Evolutionary conservation across 2,329 filamentous ascomycete species (phyloP), one percentile per base, ranked within the genome.

Genomic region (Chaetomiaceae sp.): DNA sequence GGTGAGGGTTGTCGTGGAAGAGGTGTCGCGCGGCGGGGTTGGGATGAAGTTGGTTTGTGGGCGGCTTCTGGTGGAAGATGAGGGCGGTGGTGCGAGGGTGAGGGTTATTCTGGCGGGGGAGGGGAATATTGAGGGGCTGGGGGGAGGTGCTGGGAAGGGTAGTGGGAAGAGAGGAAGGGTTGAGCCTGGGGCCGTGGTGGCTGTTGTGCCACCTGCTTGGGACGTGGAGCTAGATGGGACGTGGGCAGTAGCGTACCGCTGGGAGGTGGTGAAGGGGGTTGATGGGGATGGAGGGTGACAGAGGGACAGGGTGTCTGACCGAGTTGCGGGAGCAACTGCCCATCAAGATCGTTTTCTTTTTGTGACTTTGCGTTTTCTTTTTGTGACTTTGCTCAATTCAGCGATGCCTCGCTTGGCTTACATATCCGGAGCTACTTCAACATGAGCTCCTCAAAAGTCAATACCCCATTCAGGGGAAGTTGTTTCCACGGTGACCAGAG

Each of bases 191-290:
- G 52, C 56, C 8, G 34, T 66, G 19, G 59, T 75, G 2, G 61
- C 65, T 1, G 61, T 74, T 39, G 65, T 61, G 33, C 65, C 67
- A 33, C 70, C 70, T 3, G 66, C 65, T 14, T 73, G 71, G 71
- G 69, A 72, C 44, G 62, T 72, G 12, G 51, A 61, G 23, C 54
- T 73, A 1, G 62, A 60, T 19, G 66, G 67, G 3, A 60, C 58
- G 4, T 72, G 70, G 66, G 64, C 59, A 4, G 69, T 73, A 20
- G 69, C 67, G 19, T 72, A 69, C 47, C 68, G 71, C 45, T 73
- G 71, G 71, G 65, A 62, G 42, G 57, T 57, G n/a, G 38, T 51
- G 1, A 37, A 48, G n/a, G 43, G 36, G 8, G 11, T 4, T 4
- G 27, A n/a, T 15, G 23, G 25, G 9, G 22, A 12, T 22, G 17